Base-by-base conservation (phyloP, 441 rosid species). In the Rhodomyrtus psidioides region DNA sequence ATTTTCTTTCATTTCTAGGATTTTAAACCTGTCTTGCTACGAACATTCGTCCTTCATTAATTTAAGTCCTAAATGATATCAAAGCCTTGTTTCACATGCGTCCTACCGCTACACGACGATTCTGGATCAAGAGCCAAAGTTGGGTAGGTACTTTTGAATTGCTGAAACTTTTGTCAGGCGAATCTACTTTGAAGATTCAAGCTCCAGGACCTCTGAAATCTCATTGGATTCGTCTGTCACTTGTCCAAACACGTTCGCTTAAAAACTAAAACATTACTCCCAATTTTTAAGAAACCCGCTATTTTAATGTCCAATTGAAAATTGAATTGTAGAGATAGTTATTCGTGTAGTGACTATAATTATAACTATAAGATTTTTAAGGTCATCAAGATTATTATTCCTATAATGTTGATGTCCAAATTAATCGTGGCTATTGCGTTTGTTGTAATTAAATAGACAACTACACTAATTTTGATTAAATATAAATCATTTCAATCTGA, bases 211-310 rank as follows among this genome's bases (percentile, higher is more conserved):
- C 30, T 58, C n/a, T 58, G 7, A 58, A 58, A 58, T 58, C 34
- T 58, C 65, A n/a, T 17, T 6, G 34, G 0, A 58, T 12, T 58
- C 65, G 27, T 58, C 65, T 58, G n/a, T 58, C 34, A 58, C 2
- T 58, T n/a, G 30, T 13, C 30, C 65, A 13, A n/a, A 58, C 13
- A 58, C 30, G 34, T 58, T 58, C 17, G 34, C n/a, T 58, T 58
- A 13, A n/a, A 58, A n/a, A 12, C 65, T 14, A 42, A 53, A 53
- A 53, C 13, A 53, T 53, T n/a, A 58, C 13, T n/a, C 13, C n/a
- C 4, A 58, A 13, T 42, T 58, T 58, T 58, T 57, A 0, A 2
- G 1, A 6, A 58, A 13, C 13, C 19, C 0, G 2, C 27, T 58
- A 58, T 58, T 58, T 6, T n/a, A 13, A 58, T 17, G 1, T n/a